A percentile compares a stretch with the other conserved stretches of the same genome.
Conservation (phyloP, 2,329 filamentous ascomycete genomes). For the Aureobasidium vineae region DNA sequence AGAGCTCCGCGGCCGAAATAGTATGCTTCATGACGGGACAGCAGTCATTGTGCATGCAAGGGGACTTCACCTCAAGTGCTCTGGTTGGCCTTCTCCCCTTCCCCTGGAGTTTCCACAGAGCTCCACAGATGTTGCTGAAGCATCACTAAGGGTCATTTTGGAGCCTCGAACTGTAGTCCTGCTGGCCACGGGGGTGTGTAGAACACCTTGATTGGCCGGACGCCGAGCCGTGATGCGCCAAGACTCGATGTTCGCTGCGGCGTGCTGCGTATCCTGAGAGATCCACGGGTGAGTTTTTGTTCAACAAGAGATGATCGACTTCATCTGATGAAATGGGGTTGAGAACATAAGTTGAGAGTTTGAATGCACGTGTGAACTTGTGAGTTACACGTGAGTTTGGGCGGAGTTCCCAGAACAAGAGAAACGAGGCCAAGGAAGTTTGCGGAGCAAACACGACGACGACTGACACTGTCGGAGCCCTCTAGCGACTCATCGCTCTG, state of each 20-base stretch:
- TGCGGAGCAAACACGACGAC: not conserved
- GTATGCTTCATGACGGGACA: not conserved
- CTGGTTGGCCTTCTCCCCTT: not conserved
- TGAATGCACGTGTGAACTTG: not conserved
- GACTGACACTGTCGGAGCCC: no score
- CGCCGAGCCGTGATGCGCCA: not conserved
- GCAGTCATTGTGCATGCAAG: constrained; percentile 2
- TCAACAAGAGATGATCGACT: not conserved
- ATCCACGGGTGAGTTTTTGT: not conserved
- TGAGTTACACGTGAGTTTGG: not conserved
- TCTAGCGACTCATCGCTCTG: no score
- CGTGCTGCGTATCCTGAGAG: not conserved
- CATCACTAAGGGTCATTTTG: no score
- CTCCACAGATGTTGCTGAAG: not conserved
- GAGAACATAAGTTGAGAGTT: not conserved
- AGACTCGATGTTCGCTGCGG: not conserved
- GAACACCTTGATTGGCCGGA: not conserved
- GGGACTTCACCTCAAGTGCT: not conserved
- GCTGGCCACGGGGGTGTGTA: not conserved
- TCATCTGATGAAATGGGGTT: not conserved
- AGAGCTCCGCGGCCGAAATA: not conserved
- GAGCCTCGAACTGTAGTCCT: not conserved
- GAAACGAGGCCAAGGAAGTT: not conserved
- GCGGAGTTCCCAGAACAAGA: not conserved
- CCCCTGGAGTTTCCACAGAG: not conserved